A percentile compares a stretch with the other conserved stretches of the same genome.
phyloP scores from a whole-genome alignment of 148 eudicot genomes.

The Rhododendron vialii region DNA sequence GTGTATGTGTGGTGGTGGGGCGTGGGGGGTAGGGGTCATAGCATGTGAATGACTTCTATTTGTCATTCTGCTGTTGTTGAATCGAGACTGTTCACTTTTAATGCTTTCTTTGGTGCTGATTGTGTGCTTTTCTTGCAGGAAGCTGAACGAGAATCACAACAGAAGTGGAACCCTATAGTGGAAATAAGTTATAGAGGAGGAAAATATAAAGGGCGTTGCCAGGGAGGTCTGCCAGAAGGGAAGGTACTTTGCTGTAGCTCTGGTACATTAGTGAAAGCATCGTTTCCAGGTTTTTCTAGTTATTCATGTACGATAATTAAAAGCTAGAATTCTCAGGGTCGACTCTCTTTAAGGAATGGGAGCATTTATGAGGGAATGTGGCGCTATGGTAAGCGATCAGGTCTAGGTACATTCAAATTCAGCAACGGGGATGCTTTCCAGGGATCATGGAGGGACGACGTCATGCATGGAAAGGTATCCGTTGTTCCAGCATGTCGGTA shows the following conservation, averaged over 20 bases:
- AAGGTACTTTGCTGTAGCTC: slow-evolving; percentile 43
- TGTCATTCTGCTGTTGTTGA: neutral
- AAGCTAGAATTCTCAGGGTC: slow-evolving; percentile 41
- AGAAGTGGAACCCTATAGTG: slow-evolving; percentile 71
- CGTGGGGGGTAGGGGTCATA: neutral
- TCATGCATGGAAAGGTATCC: slow-evolving; percentile 94
- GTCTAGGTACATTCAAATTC: slow-evolving; percentile 77
- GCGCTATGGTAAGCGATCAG: slow-evolving; percentile 91
- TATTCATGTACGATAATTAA: neutral
- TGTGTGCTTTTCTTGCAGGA: slow-evolving; percentile 39
- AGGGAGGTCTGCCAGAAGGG: slow-evolving; percentile 98
- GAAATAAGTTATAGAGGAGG: slow-evolving; percentile 89
- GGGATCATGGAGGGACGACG: slow-evolving; percentile 97
- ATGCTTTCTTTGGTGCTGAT: neutral
- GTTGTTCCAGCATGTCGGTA: neutral
- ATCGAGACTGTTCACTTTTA: neutral
- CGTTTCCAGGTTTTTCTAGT: neutral
- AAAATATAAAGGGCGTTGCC: slow-evolving; percentile 67
- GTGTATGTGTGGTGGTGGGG: neutral
- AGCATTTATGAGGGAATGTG: slow-evolving; percentile 91
- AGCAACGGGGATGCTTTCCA: slow-evolving; percentile 85
- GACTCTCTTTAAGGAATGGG: slow-evolving; percentile 66
- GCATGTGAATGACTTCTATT: neutral
- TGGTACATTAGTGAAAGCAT: neutral
- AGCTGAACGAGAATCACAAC: slow-evolving; percentile 71